These are phyloP conservation scores for Russula sp. DNA, from an alignment of 768 basidiomycete genomes.

Conservation along the genomic window DNA sequence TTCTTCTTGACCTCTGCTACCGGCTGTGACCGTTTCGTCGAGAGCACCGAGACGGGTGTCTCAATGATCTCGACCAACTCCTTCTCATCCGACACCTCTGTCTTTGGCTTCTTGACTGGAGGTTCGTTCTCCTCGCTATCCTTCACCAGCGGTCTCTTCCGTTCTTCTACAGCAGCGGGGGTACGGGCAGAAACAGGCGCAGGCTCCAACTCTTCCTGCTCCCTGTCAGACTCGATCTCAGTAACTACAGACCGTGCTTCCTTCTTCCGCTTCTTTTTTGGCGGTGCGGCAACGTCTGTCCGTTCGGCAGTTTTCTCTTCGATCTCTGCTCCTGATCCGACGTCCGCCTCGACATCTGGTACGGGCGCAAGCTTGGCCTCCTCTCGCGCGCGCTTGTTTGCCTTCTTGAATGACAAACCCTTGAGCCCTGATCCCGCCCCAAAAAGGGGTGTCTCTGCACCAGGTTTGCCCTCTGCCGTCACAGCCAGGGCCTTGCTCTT, in stretches of 20 bases:
- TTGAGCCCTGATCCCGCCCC: slow-evolving; percentile 41
- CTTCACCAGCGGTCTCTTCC: slow-evolving; percentile 28
- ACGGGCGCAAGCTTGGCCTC: slow-evolving; percentile 24
- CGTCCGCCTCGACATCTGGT: slow-evolving; percentile 27
- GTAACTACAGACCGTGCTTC: slow-evolving; percentile 35
- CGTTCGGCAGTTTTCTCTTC: slow-evolving; percentile 29
- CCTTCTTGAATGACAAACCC: slow-evolving; percentile 40
- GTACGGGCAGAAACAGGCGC: slow-evolving; percentile 22
- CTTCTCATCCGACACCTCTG: slow-evolving; percentile 13
- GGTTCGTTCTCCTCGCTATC: slow-evolving; percentile 34
- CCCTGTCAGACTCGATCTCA: slow-evolving; percentile 56
- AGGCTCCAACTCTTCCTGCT: slow-evolving; percentile 30
- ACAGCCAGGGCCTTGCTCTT: slow-evolving; percentile 23
- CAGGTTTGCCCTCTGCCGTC: slow-evolving; percentile 16
- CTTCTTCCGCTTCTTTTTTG: slow-evolving; percentile 54
- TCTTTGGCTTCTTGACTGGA: slow-evolving; percentile 37
- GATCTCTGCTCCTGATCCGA: slow-evolving; percentile 24
- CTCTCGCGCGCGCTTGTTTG: slow-evolving; percentile 34
- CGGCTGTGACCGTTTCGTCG: slow-evolving; percentile 10
- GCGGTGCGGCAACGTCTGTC: slow-evolving; percentile 34
- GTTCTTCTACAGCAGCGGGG: slow-evolving; percentile 19
- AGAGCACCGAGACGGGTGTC: slow-evolving; percentile 10
- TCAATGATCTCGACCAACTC: slow-evolving; percentile 18
- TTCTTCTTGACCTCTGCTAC: slow-evolving; percentile 25
- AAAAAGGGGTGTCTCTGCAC: slow-evolving; percentile 29